Base-by-base conservation (phyloP, 768 basidiomycete species). In the Coprinellus micaceus region DNA sequence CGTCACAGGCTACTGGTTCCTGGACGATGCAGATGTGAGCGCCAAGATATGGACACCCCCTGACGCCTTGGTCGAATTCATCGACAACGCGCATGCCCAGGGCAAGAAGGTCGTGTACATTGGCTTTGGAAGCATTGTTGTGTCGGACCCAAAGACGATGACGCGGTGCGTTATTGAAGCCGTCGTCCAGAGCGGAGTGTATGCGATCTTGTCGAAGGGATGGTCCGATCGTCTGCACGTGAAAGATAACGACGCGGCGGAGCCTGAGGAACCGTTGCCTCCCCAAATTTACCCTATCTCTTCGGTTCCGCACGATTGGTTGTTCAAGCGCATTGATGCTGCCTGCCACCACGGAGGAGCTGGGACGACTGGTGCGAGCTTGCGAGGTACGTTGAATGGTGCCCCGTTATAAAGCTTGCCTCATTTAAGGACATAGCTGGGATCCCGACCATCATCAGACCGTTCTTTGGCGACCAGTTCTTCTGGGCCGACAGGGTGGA, bases 401-500 rank as follows among this genome's bases (percentile, higher is more conserved):
- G 1, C 47, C 25, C n/a, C 15, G 47, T 15, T 15, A 13, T 11
- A 2, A n/a, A 13, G 17, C 40, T 12, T 29, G 30, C 33, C n/a
- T 48, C 19, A 45, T n/a, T n/a, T 13, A 33, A 33, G 33, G 13
- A 13, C 6, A 7, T 63, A 91, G 92, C 92, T 58, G 94, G 93
- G 7, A 89, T 94, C 52, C 96, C 97, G 1, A 98, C 95, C 1
- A 89, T 99, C 64, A 93, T 98, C 67, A 87, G 86, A 60, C 96
- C 97, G 0, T 99, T 98, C 81, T 99, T 98, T 64, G 96, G 97
- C 2, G 95, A 98, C 69, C 95, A 98, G 64, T 92, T 89, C 69
- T 96, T 98, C 74, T 98, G 94, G 94, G 92, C 93, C 2, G 93
- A 99, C 70, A 88, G 96, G 26, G 93, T 98, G n/a, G 94, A 97